Percentiles rank a stretch among this genome's conserved stretches.
Evolutionary conservation across 805 yeast species (phyloP).

Genomic region (Sporopachydermia lactativora): DNA sequence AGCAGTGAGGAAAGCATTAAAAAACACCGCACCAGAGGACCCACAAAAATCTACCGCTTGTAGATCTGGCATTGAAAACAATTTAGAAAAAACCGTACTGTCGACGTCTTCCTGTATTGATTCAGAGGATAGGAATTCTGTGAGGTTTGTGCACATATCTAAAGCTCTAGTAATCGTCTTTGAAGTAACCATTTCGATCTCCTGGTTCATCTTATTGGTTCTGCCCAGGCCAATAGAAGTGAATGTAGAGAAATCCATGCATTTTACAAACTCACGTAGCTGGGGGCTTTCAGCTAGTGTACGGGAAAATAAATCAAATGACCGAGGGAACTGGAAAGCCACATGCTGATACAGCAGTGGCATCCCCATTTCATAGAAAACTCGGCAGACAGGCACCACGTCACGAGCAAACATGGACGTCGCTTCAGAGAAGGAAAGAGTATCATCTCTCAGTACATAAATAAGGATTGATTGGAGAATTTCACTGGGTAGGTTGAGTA

Average conservation of each 20-base stretch:
- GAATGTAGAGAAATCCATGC: slow-evolving; percentile 77
- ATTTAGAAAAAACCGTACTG: slow-evolving; percentile 33
- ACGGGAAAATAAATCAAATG: slow-evolving; percentile 56
- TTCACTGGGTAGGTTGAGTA: not conserved
- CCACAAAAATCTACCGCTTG: slow-evolving; percentile 83
- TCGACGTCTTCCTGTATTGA: slow-evolving; percentile 76
- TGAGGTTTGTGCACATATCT: slow-evolving; percentile 42
- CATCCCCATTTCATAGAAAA: slow-evolving; percentile 20
- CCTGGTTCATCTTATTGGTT: slow-evolving; percentile 79
- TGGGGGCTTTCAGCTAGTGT: slow-evolving; percentile 33
- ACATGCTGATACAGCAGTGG: slow-evolving; percentile 23
- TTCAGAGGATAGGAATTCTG: slow-evolving; percentile 75
- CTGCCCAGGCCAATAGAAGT: slow-evolving; percentile 85
- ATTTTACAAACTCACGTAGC: slow-evolving; percentile 49
- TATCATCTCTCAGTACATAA: not conserved
- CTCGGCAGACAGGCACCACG: slow-evolving; percentile 12
- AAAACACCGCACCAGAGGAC: slow-evolving; percentile 52
- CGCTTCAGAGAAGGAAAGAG: not conserved
- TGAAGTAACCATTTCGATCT: slow-evolving; percentile 80
- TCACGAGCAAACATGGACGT: not conserved
- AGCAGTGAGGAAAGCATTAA: slow-evolving; percentile 35
- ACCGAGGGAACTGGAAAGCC: slow-evolving; percentile 60
- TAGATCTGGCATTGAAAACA: slow-evolving; percentile 44
- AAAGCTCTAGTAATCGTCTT: slow-evolving; percentile 55
- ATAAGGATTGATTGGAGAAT: not conserved